These are phyloP conservation scores for Candida mesenterica DNA, from an alignment of 1,139 yeast species.

Conservation along the genomic window DNA sequence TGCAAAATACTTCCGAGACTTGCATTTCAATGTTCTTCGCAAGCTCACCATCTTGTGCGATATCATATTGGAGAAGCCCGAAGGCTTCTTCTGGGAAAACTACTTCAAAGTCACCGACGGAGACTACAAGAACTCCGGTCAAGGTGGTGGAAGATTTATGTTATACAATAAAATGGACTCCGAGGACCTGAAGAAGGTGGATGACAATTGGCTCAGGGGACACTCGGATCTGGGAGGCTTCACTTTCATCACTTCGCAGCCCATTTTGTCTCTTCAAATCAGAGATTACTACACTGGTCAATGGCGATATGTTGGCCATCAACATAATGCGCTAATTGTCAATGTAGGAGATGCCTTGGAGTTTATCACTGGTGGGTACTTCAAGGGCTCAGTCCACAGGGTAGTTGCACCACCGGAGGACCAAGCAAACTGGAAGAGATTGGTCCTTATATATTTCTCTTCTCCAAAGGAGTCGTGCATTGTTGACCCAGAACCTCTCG, in stretches of 20 bases:
- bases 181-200: conserved; percentile 20
- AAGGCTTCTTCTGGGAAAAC: conserved; percentile 29
- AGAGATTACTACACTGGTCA: conserved; percentile 22
- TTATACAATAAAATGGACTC: conserved; percentile 26
- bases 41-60: conserved; percentile 27
- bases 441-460: conserved; percentile 26
- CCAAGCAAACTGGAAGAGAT: conserved; percentile 18
- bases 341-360: conserved; percentile 27
- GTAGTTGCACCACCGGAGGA: conserved; percentile 26
- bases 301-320: conserved; percentile 25
- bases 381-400: conserved; percentile 25
- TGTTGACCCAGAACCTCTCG: conserved; percentile 12
- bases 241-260: conserved; percentile 27
- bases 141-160: conserved; percentile 32
- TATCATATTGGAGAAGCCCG: conserved; percentile 29
- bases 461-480: conserved; percentile 12
- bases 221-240: conserved; percentile 27
- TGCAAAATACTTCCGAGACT: conserved; percentile 22
- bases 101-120: conserved; percentile 23
- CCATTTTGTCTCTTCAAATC: conserved; percentile 25
- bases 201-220: conserved; percentile 20
- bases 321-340: conserved; percentile 21
- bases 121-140: conserved; percentile 24
- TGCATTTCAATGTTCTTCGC: conserved; percentile 22
- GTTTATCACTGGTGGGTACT: conserved; percentile 25